These are phyloP conservation scores for Skeletonema tropicum DNA, from an alignment of 108 stramenopile species.

Conservation along the genomic window DNA sequence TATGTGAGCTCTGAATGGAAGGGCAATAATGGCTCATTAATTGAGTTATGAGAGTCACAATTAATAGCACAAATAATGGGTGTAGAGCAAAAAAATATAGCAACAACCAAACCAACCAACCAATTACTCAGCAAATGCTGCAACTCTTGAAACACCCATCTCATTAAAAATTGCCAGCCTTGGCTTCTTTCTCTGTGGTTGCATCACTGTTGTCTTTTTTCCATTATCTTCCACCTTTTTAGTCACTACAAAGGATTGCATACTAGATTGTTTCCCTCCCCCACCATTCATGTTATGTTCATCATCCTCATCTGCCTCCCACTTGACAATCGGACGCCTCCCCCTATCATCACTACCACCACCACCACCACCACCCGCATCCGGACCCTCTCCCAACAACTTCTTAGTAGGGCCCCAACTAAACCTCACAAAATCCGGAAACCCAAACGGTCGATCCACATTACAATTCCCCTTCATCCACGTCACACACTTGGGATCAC, in stretches of 20 bases:
- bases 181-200: slow-evolving; percentile 24
- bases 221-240: slow-evolving; percentile 15
- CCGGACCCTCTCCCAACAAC: slow-evolving; percentile 33
- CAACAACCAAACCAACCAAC: background rate
- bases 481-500: slow-evolving; percentile 72
- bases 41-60: background rate
- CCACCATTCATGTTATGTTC: slow-evolving; percentile 46
- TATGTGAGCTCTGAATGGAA: too few relatives aligned
- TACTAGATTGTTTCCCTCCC: slow-evolving; percentile 40
- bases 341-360: background rate
- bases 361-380: background rate
- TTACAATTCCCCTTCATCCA: slow-evolving; percentile 69
- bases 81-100: background rate
- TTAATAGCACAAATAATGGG: background rate
- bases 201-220: slow-evolving; percentile 3
- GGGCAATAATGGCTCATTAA: too few relatives aligned
- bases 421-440: slow-evolving; percentile 76
- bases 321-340: slow-evolving; percentile 25
- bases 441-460: slow-evolving; percentile 74
- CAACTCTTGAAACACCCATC: slow-evolving; percentile 38
- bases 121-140: slow-evolving; percentile 12
- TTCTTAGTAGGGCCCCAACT: slow-evolving; percentile 79
- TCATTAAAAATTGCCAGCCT: slow-evolving; percentile 45
- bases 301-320: slow-evolving; percentile 74
- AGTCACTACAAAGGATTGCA: slow-evolving; percentile 42